phyloP scores from a whole-genome alignment of 2,329 filamentous ascomycete species.

The Lasiodiplodia sp. region DNA sequence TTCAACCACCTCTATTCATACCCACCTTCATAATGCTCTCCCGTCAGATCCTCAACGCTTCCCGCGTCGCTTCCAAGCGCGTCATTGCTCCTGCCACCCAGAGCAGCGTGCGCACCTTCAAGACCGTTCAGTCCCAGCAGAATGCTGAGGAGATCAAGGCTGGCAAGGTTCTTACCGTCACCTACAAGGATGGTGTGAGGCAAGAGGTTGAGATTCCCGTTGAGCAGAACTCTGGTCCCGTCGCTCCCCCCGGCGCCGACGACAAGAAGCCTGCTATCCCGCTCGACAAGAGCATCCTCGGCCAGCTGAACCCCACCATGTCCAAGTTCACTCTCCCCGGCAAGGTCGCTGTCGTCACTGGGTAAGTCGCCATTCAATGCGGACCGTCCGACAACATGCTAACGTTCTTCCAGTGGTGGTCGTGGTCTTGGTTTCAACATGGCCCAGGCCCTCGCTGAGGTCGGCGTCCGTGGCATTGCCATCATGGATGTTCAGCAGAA shows the following conservation, averaged over 20 bases:
- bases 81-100: slow-evolving; percentile 21
- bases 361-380: slow-evolving; percentile 55
- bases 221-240: slow-evolving; percentile 43
- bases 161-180: slow-evolving; percentile 29
- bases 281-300: slow-evolving; percentile 52
- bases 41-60: slow-evolving; percentile 18
- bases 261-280: slow-evolving; percentile 40
- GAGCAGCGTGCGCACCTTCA: slow-evolving; percentile 28
- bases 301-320: slow-evolving; percentile 68
- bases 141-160: slow-evolving; percentile 29
- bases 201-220: slow-evolving; percentile 37
- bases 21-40: slow-evolving; percentile 21
- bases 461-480: slow-evolving; percentile 74
- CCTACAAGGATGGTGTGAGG: slow-evolving; percentile 29
- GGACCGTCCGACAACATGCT: slow-evolving; percentile 19
- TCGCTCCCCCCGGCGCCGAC: slow-evolving; percentile 43
- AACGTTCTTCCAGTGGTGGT: slow-evolving; percentile 63
- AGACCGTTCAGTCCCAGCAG: slow-evolving; percentile 21
- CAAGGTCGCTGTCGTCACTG: slow-evolving; percentile 77
- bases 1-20: background rate
- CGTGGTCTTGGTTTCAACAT: slow-evolving; percentile 81
- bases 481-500: slow-evolving; percentile 82
- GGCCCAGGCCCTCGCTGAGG: slow-evolving; percentile 78
- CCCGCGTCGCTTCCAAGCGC: slow-evolving; percentile 28
- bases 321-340: slow-evolving; percentile 72